Evolutionary conservation across 768 basidiomycete species (phyloP).

Genomic region (Crepidotus variabilis): DNA sequence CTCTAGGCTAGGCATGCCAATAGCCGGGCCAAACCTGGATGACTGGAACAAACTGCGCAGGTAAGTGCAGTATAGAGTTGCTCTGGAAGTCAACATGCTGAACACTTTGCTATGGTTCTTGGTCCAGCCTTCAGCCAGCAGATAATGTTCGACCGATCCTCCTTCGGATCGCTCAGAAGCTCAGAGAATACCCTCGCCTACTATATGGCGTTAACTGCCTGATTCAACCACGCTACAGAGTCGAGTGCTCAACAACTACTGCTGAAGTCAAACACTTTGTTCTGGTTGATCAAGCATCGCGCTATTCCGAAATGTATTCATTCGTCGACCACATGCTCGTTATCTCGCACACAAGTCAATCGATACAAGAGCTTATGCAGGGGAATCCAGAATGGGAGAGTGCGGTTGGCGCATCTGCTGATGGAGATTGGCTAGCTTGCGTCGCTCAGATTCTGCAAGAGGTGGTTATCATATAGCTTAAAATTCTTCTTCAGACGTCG

Average conservation of each 20-base stretch:
- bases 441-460: conserved; percentile 15
- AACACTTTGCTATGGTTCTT: too few relatives aligned
- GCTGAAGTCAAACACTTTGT: conserved; percentile 12
- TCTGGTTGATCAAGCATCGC: background rate
- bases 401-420: conserved; percentile 1
- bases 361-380: conserved; percentile 1
- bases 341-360: background rate
- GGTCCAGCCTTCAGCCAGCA: too few relatives aligned
- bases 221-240: conserved; percentile 4
- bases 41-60: too few relatives aligned
- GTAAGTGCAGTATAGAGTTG: too few relatives aligned
- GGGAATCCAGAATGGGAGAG: conserved; percentile 1
- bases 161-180: conserved; percentile 7
- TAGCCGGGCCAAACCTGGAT: background rate
- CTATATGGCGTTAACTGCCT: conserved; percentile 11
- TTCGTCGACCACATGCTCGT: background rate
- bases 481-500: background rate
- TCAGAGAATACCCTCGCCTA: conserved; percentile 6
- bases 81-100: too few relatives aligned
- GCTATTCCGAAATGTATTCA: conserved; percentile 6
- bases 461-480: conserved; percentile 9
- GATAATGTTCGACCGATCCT: background rate
- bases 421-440: conserved; percentile 10
- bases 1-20: background rate
- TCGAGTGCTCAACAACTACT: conserved; percentile 9